Conservation (phyloP, 2,329 filamentous ascomycete genomes). For the Aspergillus transmontanensis region DNA sequence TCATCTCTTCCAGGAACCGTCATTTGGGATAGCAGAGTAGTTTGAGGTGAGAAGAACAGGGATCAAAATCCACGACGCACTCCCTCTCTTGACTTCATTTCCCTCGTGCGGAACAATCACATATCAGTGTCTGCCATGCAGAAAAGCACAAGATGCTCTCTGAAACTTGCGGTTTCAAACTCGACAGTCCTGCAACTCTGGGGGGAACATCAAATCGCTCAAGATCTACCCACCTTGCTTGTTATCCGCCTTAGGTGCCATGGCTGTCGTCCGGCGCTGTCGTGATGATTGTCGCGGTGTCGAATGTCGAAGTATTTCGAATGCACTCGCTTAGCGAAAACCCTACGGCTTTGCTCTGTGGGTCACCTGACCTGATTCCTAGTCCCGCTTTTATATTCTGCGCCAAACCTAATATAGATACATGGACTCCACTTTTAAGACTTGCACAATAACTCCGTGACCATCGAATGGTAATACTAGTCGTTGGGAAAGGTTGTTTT, state of each 20-base stretch:
- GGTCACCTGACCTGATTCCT: constrained; percentile 38
- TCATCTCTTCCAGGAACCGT: neutral
- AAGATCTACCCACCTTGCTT: constrained; percentile 48
- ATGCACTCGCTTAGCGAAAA: constrained; percentile 45
- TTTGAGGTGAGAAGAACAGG: neutral
- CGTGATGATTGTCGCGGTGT: constrained; percentile 48
- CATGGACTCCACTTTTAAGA: neutral
- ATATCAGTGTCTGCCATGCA: neutral
- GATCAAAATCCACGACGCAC: neutral
- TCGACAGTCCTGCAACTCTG: constrained; percentile 37
- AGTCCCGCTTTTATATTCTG: constrained; percentile 13
- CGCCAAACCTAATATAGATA: constrained; percentile 5
- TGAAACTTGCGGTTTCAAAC: constrained; percentile 24
- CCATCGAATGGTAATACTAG: neutral
- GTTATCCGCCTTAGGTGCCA: constrained; percentile 50
- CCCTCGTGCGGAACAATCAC: neutral
- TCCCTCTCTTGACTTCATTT: neutral
- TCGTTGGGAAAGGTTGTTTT: neutral
- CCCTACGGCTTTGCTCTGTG: constrained; percentile 38
- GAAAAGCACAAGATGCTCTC: constrained; percentile 19
- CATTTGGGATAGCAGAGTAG: neutral
- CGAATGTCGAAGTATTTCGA: constrained; percentile 42
- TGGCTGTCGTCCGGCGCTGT: constrained; percentile 49
- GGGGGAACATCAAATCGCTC: constrained; percentile 25
- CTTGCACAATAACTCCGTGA: neutral